Conservation (phyloP, 2,329 filamentous ascomycete genomes). For the Emericellopsis cladophorae region DNA sequence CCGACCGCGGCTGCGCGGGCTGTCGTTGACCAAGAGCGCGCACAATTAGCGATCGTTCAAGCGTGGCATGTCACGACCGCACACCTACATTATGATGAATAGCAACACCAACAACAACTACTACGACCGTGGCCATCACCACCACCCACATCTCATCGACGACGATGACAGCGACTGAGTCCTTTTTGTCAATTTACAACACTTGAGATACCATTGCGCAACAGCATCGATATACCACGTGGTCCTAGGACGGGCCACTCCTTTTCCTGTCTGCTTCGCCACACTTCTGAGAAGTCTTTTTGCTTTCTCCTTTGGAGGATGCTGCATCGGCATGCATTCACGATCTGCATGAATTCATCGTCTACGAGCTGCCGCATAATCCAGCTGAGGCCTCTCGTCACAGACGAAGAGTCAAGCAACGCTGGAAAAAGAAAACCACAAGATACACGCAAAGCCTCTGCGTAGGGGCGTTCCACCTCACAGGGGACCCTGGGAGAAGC, state of each 20-base stretch:
- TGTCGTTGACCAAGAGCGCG: constrained; percentile 28
- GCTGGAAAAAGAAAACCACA: no score
- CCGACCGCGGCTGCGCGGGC: constrained; percentile 24
- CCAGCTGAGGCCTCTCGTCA: constrained; percentile 1
- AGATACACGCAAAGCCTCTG: no score
- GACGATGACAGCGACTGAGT: no score
- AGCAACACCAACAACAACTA: background rate
- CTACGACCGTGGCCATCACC: background rate
- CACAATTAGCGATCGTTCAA: constrained; percentile 18
- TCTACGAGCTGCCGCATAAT: constrained; percentile 22
- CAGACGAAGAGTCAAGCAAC: background rate
- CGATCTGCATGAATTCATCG: constrained; percentile 33
- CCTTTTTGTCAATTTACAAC: background rate
- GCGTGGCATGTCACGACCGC: constrained; percentile 6
- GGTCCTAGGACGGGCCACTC: no score
- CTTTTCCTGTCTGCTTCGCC: background rate
- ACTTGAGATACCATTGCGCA: no score
- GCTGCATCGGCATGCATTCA: constrained; percentile 24
- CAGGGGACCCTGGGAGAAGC: no score
- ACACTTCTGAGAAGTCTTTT: constrained; percentile 11
- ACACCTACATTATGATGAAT: constrained; percentile 14
- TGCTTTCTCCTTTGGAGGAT: constrained; percentile 22
- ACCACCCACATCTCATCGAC: background rate
- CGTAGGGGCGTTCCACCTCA: background rate
- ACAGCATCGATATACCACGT: no score